These are phyloP conservation scores for Mycena floridula DNA, from an alignment of 768 basidiomycete genomes.

Conservation along the genomic window DNA sequence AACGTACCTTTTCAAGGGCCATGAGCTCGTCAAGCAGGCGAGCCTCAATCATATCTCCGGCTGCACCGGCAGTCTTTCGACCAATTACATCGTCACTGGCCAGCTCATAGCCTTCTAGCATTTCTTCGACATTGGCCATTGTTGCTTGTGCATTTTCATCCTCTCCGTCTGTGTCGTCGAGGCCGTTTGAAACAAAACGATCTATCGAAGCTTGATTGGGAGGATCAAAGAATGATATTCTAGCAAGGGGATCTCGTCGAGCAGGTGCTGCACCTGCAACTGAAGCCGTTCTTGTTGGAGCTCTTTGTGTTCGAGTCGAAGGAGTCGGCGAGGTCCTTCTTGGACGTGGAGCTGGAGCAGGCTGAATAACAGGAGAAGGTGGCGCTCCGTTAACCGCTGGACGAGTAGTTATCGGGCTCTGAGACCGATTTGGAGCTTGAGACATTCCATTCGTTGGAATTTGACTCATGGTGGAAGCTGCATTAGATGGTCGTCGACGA, in stretches of 20 bases:
- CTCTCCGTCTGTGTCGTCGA: slow-evolving; percentile 51
- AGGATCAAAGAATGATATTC: slow-evolving; percentile 80
- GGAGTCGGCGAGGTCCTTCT: slow-evolving; percentile 8
- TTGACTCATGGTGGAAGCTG: slow-evolving; percentile 23
- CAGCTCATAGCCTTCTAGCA: slow-evolving; percentile 99
- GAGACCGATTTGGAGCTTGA: not conserved
- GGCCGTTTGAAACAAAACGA: slow-evolving; percentile 50
- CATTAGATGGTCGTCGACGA: slow-evolving; percentile 38
- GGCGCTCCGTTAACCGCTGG: slow-evolving; percentile 13
- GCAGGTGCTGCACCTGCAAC: slow-evolving; percentile 27
- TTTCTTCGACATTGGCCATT: slow-evolving; percentile 91
- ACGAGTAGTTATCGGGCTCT: slow-evolving; percentile 8
- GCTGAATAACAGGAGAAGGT: slow-evolving; percentile 16
- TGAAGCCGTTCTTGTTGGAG: slow-evolving; percentile 16
- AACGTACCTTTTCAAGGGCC: slow-evolving; percentile 84
- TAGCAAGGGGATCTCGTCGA: slow-evolving; percentile 60
- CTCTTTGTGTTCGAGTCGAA: slow-evolving; percentile 4
- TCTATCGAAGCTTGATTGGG: slow-evolving; percentile 70
- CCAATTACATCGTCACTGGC: slow-evolving; percentile 73
- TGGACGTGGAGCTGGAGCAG: slow-evolving; percentile 17
- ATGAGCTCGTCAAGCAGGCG: slow-evolving; percentile 82
- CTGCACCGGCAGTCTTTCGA: slow-evolving; percentile 57
- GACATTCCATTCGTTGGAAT: slow-evolving; percentile 1
- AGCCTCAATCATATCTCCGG: slow-evolving; percentile 90
- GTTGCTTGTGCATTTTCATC: slow-evolving; percentile 78